Evolutionary conservation across 73 alveolate genomes (phyloP).

Genomic region (Tetrahymena thermophila): DNA sequence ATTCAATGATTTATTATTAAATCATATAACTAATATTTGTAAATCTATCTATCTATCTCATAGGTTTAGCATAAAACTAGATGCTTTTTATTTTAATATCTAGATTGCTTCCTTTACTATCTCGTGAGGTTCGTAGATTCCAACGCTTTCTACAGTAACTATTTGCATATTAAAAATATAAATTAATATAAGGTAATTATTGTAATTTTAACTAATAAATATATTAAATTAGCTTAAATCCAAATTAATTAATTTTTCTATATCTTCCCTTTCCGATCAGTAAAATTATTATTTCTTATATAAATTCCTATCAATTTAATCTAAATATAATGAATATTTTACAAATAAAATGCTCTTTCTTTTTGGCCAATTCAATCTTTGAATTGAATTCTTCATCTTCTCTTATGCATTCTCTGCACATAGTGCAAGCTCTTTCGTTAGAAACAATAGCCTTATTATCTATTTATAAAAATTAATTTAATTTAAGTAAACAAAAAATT

Average conservation of each 20-base stretch:
- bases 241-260: background rate
- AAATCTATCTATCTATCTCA: background rate
- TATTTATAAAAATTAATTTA: background rate
- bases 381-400: constrained; percentile 65
- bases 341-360: constrained; percentile 82
- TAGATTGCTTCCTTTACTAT: background rate
- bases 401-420: constrained; percentile 97
- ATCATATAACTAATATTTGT: background rate
- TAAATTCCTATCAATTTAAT: background rate
- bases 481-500: too few relatives aligned
- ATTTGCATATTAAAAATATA: background rate
- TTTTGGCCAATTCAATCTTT: constrained; percentile 72
- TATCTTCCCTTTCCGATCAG: background rate
- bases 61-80: background rate
- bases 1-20: background rate
- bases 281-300: background rate
- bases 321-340: background rate
- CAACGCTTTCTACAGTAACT: background rate
- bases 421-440: constrained; percentile 86
- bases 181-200: background rate
- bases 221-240: background rate
- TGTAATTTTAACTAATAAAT: background rate
- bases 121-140: background rate
- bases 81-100: background rate
- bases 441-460: constrained; percentile 64